Evolutionary conservation across 805 yeast genomes (phyloP).

Genomic region (Zygotorulaspora danielsina): DNA sequence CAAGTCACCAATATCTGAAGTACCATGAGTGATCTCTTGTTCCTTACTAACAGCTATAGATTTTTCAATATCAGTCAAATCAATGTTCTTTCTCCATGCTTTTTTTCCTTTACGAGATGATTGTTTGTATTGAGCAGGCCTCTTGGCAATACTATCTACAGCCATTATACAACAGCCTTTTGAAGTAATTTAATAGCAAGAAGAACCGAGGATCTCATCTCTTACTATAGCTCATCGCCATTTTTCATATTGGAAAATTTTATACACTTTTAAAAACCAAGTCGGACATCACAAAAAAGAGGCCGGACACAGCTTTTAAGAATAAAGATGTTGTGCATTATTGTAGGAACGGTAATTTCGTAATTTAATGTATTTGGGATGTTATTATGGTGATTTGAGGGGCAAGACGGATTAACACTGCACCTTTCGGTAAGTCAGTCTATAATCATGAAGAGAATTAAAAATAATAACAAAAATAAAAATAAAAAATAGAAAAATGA

Average conservation of each 20-base stretch:
- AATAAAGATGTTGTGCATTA: too few relatives aligned
- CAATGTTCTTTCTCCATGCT: constrained; percentile 96
- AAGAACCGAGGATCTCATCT: too few relatives aligned
- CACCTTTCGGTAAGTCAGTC: too few relatives aligned
- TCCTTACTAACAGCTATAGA: constrained; percentile 69
- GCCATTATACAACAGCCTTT: constrained; percentile 24
- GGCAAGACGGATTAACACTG: too few relatives aligned
- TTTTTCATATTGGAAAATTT: constrained; percentile 11
- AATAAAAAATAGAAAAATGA: background rate
- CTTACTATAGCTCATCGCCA: constrained; percentile 21
- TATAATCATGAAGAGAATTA: constrained; percentile 1
- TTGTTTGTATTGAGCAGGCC: constrained; percentile 62
- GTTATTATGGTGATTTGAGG: too few relatives aligned
- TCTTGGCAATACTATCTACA: constrained; percentile 18
- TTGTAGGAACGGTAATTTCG: too few relatives aligned
- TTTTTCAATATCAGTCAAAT: constrained; percentile 69
- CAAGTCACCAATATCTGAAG: constrained; percentile 23
- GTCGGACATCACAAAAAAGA: too few relatives aligned
- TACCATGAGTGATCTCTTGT: constrained; percentile 40
- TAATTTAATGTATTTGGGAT: too few relatives aligned
- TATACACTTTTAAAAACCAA: too few relatives aligned
- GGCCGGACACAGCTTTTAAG: too few relatives aligned
- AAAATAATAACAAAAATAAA: background rate
- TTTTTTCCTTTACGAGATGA: constrained; percentile 87
- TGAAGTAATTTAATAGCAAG: too few relatives aligned